Conservation (phyloP, 192 early-diverging fungal genomes). For the Funneliformis mosseae region DNA sequence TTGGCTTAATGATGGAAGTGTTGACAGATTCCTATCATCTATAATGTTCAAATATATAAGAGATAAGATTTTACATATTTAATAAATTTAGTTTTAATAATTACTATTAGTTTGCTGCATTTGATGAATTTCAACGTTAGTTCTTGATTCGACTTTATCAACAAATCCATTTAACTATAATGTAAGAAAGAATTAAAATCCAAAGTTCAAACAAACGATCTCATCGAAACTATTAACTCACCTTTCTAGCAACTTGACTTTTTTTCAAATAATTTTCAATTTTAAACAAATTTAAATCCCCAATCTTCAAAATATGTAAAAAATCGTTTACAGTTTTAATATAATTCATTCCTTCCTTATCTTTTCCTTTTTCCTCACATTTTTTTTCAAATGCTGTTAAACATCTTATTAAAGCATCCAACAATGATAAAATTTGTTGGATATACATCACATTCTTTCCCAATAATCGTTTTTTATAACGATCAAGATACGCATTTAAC, state of each 20-base stretch:
- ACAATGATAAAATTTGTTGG: constrained; percentile 65
- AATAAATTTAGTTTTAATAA: no score
- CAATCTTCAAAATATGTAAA: constrained; percentile 64
- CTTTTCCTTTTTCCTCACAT: constrained; percentile 14
- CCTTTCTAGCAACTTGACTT: constrained; percentile 70
- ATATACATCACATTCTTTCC: constrained; percentile 79
- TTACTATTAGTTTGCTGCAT: no score
- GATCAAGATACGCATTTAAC: constrained; percentile 64
- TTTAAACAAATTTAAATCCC: constrained; percentile 85
- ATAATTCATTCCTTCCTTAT: constrained; percentile 34
- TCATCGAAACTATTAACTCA: constrained; percentile 19
- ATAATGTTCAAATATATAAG: no score
- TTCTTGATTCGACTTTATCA: constrained; percentile 38
- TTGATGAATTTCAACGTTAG: constrained; percentile 25
- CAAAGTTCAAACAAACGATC: no score
- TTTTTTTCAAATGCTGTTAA: constrained; percentile 39
- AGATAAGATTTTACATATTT: no score
- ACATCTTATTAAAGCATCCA: constrained; percentile 56
- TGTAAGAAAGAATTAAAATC: constrained; percentile 7
- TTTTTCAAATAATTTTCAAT: constrained; percentile 66
- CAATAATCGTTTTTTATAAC: constrained; percentile 69
- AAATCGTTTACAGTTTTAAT: constrained; percentile 70
- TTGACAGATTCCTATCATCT: constrained; percentile 23
- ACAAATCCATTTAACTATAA: constrained; percentile 56
- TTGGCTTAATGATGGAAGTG: constrained; percentile 45